Evolutionary conservation across 495 filamentous ascomycete genomes (phyloP).

Genomic region (Trichoderma asperelloides): DNA sequence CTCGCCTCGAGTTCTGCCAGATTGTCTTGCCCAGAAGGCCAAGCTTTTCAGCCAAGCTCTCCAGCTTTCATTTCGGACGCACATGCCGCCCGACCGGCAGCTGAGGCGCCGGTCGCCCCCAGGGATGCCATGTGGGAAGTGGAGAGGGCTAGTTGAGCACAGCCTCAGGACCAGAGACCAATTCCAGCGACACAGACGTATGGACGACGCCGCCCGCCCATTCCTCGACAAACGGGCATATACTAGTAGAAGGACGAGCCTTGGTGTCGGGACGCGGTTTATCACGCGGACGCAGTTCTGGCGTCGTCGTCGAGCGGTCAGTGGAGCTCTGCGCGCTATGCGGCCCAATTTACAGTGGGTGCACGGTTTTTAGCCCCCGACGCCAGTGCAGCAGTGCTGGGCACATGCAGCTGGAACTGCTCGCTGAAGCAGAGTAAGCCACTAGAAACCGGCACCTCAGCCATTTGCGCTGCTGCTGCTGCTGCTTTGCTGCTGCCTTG

Average conservation of each 20-base stretch:
- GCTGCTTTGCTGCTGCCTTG: no score
- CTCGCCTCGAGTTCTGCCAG: not conserved
- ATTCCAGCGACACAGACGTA: not conserved
- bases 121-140: not conserved
- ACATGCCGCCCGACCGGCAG: not conserved
- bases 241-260: no score
- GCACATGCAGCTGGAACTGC: not conserved
- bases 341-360: not conserved
- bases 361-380: not conserved
- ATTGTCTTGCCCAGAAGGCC: not conserved
- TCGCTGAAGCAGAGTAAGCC: not conserved
- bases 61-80: not conserved
- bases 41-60: slow-evolving; percentile 1
- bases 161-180: not conserved
- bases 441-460: no score
- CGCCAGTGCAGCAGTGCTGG: not conserved
- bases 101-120: not conserved
- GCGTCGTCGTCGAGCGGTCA: not conserved
- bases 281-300: not conserved
- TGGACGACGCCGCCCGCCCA: not conserved
- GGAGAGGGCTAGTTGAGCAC: not conserved
- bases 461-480: no score
- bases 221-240: not conserved
- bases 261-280: not conserved
- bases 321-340: not conserved